Conservation (phyloP, 2,329 filamentous ascomycete genomes). For the Nectriaceae sp. region DNA sequence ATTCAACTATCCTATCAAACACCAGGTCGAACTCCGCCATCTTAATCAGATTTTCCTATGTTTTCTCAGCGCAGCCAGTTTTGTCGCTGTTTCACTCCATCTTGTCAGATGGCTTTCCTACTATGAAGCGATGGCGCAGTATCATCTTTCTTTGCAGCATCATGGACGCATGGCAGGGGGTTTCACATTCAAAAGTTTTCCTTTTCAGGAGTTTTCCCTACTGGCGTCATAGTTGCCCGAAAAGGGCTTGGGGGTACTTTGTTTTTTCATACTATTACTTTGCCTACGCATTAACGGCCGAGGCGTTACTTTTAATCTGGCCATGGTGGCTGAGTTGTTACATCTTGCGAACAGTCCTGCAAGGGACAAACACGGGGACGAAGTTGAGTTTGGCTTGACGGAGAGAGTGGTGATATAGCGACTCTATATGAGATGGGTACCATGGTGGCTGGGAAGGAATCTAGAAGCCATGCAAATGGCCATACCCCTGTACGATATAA, state of each 20-base stretch:
- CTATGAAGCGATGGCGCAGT: slow-evolving; percentile 13
- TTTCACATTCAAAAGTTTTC: slow-evolving; percentile 28
- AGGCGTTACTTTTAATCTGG: slow-evolving; percentile 23
- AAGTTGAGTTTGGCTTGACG: too few relatives aligned
- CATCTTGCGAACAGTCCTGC: too few relatives aligned
- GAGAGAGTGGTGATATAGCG: too few relatives aligned
- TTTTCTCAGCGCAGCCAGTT: not conserved
- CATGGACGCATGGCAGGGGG: slow-evolving; percentile 37
- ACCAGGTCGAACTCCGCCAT: slow-evolving; percentile 1
- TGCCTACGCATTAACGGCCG: slow-evolving; percentile 18
- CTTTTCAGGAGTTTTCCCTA: slow-evolving; percentile 18
- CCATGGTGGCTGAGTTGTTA: slow-evolving; percentile 22
- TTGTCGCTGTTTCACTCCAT: not conserved
- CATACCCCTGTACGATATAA: slow-evolving; percentile 17
- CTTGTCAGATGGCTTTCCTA: slow-evolving; percentile 1
- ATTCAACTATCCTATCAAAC: too few relatives aligned
- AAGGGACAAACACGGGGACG: too few relatives aligned
- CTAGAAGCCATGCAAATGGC: slow-evolving; percentile 8
- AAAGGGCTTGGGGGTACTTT: slow-evolving; percentile 2
- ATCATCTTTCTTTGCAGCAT: slow-evolving; percentile 26
- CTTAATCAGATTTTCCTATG: slow-evolving; percentile 1
- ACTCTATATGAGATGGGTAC: too few relatives aligned
- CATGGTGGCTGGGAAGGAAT: slow-evolving; percentile 22
- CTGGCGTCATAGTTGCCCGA: slow-evolving; percentile 24
- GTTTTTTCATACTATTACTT: slow-evolving; percentile 17